These are phyloP conservation scores for Ophiocordyceps sinensis DNA, from an alignment of 2,329 filamentous ascomycete species.

Conservation along the genomic window DNA sequence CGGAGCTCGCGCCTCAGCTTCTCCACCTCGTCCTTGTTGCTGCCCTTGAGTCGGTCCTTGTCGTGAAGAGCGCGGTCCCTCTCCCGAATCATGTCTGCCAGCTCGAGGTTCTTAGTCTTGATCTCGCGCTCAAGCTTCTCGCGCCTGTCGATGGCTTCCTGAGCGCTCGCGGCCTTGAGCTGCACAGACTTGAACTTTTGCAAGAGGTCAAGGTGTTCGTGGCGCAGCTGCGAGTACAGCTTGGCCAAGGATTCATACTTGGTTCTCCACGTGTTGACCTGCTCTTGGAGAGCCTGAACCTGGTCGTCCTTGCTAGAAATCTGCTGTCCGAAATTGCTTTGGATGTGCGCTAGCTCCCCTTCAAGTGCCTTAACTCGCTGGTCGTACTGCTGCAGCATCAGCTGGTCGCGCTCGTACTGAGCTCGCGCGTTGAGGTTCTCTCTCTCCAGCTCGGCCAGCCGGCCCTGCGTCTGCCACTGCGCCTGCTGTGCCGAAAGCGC, in stretches of 20 bases:
- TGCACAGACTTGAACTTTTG: conserved; percentile 96
- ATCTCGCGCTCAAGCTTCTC: conserved; percentile 95
- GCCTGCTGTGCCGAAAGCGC: conserved; percentile 79
- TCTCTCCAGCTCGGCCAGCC: conserved; percentile 86
- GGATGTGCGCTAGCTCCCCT: conserved; percentile 68
- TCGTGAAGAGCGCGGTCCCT: conserved; percentile 87
- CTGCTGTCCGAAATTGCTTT: conserved; percentile 73
- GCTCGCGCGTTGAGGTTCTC: conserved; percentile 90
- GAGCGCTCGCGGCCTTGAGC: conserved; percentile 88
- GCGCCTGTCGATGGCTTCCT: conserved; percentile 87
- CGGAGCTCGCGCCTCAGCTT: conserved; percentile 89
- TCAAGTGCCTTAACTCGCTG: conserved; percentile 87
- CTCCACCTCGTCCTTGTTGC: conserved; percentile 84
- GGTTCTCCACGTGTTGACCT: conserved; percentile 92
- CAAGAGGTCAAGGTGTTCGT: conserved; percentile 86
- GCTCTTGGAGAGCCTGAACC: conserved; percentile 82
- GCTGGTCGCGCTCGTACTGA: conserved; percentile 92
- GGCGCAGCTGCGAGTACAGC: conserved; percentile 87
- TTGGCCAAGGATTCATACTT: conserved; percentile 97
- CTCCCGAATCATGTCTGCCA: conserved; percentile 97
- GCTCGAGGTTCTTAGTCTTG: conserved; percentile 98
- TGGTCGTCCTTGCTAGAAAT: conserved; percentile 86
- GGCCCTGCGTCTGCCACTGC: conserved; percentile 85
- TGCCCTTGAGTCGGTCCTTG: conserved; percentile 72
- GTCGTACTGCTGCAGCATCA: conserved; percentile 95